Evolutionary conservation across 129 eudicot species (phyloP), one percentile per base, ranked within the genome.

Genomic region (Arctium lappa): DNA sequence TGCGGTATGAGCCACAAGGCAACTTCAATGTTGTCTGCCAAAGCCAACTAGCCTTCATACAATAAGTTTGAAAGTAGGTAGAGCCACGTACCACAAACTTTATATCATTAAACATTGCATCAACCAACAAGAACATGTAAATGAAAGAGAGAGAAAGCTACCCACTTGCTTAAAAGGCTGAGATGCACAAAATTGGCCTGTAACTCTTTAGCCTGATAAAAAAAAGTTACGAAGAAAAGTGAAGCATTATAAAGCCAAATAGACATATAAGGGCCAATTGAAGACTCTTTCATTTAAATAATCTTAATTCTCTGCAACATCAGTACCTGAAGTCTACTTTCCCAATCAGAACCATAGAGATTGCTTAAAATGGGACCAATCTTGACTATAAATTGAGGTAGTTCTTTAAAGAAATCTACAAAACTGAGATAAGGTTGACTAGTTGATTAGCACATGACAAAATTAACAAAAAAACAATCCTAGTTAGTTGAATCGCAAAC

Each of bases 171-270:
- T 85, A 95, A 72, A 81, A 88, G 81, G 33, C 92, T 89, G 89
- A 95, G 89, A 79, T 95, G 98, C 79, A 93, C 93, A 85, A 91
- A 93, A 86, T 93, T 95, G 80, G 93, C 86, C 34, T 95, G 99
- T 84, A 92, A 86, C 87, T 95, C 99, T 85, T 91, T 95, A 53
- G 92, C 98, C 97, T 94, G 93, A 66, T 73, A 40, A 48, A 75
- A 69, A 22, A 8, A 82, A 65, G 63, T 31, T 9, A 69, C 4
- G 42, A 81, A 68, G 6, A 39, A 81, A 75, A 81, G 8, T 5
- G 79, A 76, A 50, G 53, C 27, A 73, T 9, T 74, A 77, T 31
- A 72, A 2, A 77, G 56, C 30, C 33, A 75, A 74, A 38, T 40
- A 18, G 38, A 60, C 56, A 73, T 42, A 78, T 15, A 72, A 6